Percentiles rank a stretch among this genome's conserved stretches.
These are phyloP conservation scores for Inonotus obliquus DNA, from an alignment of 1,284 basidiomycete genomes.

Conservation along the genomic window DNA sequence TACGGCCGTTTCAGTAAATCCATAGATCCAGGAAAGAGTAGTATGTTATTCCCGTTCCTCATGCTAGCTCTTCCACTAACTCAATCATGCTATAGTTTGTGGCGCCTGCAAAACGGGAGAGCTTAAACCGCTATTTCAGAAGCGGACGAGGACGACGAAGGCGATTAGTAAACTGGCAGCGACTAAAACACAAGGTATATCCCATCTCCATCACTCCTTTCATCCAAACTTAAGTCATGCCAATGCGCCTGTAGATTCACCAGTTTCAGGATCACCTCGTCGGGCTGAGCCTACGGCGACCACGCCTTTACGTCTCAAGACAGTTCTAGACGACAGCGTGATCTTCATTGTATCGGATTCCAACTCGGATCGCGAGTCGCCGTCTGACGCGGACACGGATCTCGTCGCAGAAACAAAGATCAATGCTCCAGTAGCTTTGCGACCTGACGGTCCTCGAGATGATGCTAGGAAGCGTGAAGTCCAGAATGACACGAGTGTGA, in stretches of 20 bases:
- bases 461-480: background rate
- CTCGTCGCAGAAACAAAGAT: background rate
- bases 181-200: constrained; percentile 43
- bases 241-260: background rate
- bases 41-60: constrained; percentile 34
- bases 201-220: background rate
- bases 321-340: background rate
- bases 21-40: constrained; percentile 61
- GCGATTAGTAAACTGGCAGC: constrained; percentile 41
- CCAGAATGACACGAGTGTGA: too few species aligned
- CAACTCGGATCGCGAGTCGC: background rate
- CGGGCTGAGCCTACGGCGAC: background rate
- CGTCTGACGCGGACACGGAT: background rate
- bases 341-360: background rate
- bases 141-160: constrained; percentile 38
- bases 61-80: constrained; percentile 31
- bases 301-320: background rate
- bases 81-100: constrained; percentile 33
- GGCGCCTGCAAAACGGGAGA: constrained; percentile 49
- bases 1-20: constrained; percentile 78
- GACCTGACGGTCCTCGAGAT: background rate
- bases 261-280: background rate
- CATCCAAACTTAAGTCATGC: background rate
- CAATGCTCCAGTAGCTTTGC: background rate
- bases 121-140: constrained; percentile 50